Base-by-base conservation (phyloP, 2,329 filamentous ascomycete species). In the Fusarium haematococcum region DNA sequence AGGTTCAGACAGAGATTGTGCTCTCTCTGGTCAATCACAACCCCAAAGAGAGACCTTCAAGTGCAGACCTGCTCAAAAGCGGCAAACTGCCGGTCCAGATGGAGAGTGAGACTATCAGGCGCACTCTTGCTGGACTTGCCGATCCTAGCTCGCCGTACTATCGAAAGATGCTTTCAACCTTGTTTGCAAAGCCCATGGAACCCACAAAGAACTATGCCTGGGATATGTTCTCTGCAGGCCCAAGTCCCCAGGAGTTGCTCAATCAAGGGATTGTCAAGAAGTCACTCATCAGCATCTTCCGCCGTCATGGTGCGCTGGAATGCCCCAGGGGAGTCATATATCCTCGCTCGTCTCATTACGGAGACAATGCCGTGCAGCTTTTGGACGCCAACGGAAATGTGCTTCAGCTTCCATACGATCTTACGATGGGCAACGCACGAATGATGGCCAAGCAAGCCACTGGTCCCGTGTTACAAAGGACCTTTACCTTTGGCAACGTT, bases 371-470 rank as follows among this genome's bases (percentile, higher is more conserved):
- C 16, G 93, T 97, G 18, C 92, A 94, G 70, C 84, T 98, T 16
- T 86, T 99, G 30, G 95, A 98, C 80, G 88, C 91, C 2, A 94
- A 92, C 70, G 97, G 96, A 3, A 96, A 93, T n/a, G 87, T 98
- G 2, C 87, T 98, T 9, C 97, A 99, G 80, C 85, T 99, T n/a
- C 97, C 97, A 0, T 98, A 94, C 78, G 97, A 99, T 81, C 86
- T 98, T 25, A 98, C 95, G 2, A 88, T 98, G 73, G 95, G 96
- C 2, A 92, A 97, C 81, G 97, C 97, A 27, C 90, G 96, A 64
- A 91, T 92, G 67, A 89, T 99, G 62, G 95, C 96, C 6, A 92
- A 94, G 71, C 89, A 92, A 54, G 86, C 86, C 56, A 86, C 79
- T n/a, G 87, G 88, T 14, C 86, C 91, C 0, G 87, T 91, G 1